phyloP scores from a whole-genome alignment of 2,329 filamentous ascomycete genomes.

The Dactylellina sp. region DNA sequence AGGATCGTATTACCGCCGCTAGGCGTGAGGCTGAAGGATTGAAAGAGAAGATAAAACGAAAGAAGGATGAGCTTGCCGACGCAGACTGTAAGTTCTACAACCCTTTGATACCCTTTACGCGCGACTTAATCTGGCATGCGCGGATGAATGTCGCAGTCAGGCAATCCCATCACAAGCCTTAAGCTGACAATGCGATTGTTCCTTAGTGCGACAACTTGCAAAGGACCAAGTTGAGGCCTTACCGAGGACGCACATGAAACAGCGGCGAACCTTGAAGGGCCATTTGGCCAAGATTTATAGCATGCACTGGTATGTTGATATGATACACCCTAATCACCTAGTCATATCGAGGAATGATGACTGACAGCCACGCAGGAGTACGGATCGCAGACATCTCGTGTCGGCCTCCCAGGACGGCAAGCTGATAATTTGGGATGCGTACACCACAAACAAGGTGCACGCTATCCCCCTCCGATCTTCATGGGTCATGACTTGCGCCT shows the following conservation, averaged over 20 bases:
- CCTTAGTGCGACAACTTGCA: constrained; percentile 78
- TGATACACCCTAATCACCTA: neutral
- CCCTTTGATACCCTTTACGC: constrained; percentile 1
- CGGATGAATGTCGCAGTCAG: neutral
- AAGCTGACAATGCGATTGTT: constrained; percentile 26
- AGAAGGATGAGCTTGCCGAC: constrained; percentile 99
- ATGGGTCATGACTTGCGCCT: constrained; percentile 99
- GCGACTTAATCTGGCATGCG: neutral
- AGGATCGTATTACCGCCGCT: constrained; percentile 90
- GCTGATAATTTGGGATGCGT: constrained; percentile 99
- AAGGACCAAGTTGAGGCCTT: constrained; percentile 91
- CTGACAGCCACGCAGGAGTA: constrained; percentile 63
- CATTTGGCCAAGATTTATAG: constrained; percentile 99
- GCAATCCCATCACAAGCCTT: neutral
- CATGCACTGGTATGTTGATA: constrained; percentile 88
- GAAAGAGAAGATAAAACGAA: constrained; percentile 98
- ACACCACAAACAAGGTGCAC: constrained; percentile 99
- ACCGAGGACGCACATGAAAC: constrained; percentile 95
- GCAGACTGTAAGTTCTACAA: constrained; percentile 82
- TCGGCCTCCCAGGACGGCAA: constrained; percentile 99
- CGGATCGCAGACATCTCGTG: constrained; percentile 94
- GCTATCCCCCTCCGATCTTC: constrained; percentile 96
- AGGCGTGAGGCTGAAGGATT: constrained; percentile 96
- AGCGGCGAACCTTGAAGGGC: constrained; percentile 94
- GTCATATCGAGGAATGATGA: neutral